A percentile compares a stretch with the other conserved stretches of the same genome.
Conservation (phyloP, 805 yeast species). For the Suhomyces pyralidae region DNA sequence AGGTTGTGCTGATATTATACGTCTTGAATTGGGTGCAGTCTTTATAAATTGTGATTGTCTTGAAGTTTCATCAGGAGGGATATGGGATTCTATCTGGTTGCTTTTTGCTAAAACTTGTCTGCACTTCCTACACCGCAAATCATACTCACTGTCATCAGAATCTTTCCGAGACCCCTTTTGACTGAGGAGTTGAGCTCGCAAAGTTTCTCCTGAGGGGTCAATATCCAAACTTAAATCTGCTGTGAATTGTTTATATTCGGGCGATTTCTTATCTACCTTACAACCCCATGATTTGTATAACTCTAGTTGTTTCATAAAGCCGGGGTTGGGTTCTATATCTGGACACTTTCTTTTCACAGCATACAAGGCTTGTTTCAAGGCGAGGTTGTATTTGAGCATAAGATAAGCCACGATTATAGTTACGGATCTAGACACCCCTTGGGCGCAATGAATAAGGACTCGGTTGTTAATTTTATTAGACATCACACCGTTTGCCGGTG, state of each 20-base stretch:
- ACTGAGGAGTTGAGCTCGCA: slow-evolving; percentile 16
- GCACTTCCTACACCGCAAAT: slow-evolving; percentile 79
- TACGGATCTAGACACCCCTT: slow-evolving; percentile 48
- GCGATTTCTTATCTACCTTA: slow-evolving; percentile 21
- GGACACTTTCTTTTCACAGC: slow-evolving; percentile 68
- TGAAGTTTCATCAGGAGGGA: slow-evolving; percentile 61
- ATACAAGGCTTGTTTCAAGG: slow-evolving; percentile 60
- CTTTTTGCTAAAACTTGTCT: slow-evolving; percentile 66
- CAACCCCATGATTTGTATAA: slow-evolving; percentile 48
- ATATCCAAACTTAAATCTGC: slow-evolving; percentile 20
- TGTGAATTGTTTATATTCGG: slow-evolving; percentile 25
- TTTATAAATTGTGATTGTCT: slow-evolving; percentile 65
- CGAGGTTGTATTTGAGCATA: slow-evolving; percentile 53
- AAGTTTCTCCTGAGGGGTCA: slow-evolving; percentile 43
- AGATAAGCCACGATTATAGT: slow-evolving; percentile 45
- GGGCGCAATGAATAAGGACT: slow-evolving; percentile 43
- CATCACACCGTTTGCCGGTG: not conserved
- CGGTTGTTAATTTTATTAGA: slow-evolving; percentile 10
- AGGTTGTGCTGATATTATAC: slow-evolving; percentile 55
- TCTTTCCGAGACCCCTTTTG: not conserved
- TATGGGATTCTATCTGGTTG: slow-evolving; percentile 60
- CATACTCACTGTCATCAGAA: slow-evolving; percentile 18
- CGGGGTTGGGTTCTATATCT: slow-evolving; percentile 65
- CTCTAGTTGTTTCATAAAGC: slow-evolving; percentile 69
- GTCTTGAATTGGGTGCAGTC: slow-evolving; percentile 57